Percentiles rank a stretch among this genome's conserved stretches.
Conservation (phyloP, 352 stramenopile species). For the Globisporangium carolinianum region DNA sequence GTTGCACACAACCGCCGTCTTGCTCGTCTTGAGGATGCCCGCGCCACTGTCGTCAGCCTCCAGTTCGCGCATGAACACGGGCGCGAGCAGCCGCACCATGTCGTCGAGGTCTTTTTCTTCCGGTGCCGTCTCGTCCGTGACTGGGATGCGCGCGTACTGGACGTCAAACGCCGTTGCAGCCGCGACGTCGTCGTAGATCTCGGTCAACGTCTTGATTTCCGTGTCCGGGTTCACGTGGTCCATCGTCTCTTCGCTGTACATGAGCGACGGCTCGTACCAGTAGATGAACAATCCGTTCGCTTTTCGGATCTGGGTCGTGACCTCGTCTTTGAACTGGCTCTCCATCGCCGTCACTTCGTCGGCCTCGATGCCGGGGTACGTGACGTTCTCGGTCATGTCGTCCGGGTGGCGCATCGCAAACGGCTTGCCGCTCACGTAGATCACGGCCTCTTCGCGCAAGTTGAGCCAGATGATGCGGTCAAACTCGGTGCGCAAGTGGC, state of each 20-base stretch:
- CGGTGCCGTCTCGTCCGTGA: conserved; percentile 87
- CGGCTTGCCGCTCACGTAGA: conserved; percentile 83
- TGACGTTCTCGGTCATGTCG: conserved; percentile 82
- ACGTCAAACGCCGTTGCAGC: conserved; percentile 49
- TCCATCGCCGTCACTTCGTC: conserved; percentile 86
- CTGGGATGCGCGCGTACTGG: conserved; percentile 75
- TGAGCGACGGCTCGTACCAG: conserved; percentile 71
- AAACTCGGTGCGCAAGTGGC: conserved; percentile 43
- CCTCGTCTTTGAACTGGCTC: conserved; percentile 75
- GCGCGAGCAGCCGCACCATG: conserved; percentile 66
- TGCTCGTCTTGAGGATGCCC: conserved; percentile 16
- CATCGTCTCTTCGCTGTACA: conserved; percentile 79
- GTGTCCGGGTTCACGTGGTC: conserved; percentile 64
- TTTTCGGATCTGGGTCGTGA: conserved; percentile 66
- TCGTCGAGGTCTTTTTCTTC: conserved; percentile 89
- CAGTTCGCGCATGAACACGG: conserved; percentile 59
- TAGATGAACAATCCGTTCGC: conserved; percentile 81
- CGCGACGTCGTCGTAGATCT: conserved; percentile 62
- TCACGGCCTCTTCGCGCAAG: conserved; percentile 85
- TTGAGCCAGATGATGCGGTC: conserved; percentile 88
- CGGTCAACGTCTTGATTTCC: conserved; percentile 70
- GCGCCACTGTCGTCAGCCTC: conserved; percentile 11
- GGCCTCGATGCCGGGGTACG: conserved; percentile 86
- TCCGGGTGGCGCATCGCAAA: conserved; percentile 81
- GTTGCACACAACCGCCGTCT: conserved; percentile 83